Conservation (phyloP, 768 basidiomycete genomes). For the Lactarius psammicola region DNA sequence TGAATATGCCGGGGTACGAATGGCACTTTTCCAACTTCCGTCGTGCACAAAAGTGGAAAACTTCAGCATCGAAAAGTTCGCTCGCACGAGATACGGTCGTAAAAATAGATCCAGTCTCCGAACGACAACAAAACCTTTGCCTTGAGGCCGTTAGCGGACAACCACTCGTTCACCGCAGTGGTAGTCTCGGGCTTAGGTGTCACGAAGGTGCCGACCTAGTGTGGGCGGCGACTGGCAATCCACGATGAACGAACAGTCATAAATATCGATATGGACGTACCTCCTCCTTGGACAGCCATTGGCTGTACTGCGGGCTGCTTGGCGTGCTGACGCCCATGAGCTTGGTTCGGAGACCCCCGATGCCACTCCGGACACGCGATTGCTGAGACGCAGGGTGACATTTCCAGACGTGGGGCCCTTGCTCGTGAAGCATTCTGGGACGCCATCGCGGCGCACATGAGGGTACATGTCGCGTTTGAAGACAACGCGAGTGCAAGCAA, state of each 20-base stretch:
- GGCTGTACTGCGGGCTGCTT: slow-evolving; percentile 10
- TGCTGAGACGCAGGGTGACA: slow-evolving; percentile 10
- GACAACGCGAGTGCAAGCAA: neutral
- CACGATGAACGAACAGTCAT: too few relatives aligned
- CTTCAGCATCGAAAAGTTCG: slow-evolving; percentile 25
- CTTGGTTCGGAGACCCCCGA: slow-evolving; percentile 8
- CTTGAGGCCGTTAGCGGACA: slow-evolving; percentile 21
- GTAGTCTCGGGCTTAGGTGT: too few relatives aligned
- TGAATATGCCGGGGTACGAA: slow-evolving; percentile 30
- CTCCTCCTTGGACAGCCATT: slow-evolving; percentile 12
- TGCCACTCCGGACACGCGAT: neutral
- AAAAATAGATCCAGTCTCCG: slow-evolving; percentile 28
- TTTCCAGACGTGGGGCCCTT: too few relatives aligned
- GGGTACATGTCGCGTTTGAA: slow-evolving; percentile 1
- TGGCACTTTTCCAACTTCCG: slow-evolving; percentile 16
- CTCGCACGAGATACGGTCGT: slow-evolving; percentile 28
- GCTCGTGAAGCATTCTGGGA: slow-evolving; percentile 5
- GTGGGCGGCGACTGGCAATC: too few relatives aligned
- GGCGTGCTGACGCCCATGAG: slow-evolving; percentile 6
- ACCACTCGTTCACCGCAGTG: slow-evolving; percentile 24
- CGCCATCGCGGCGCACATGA: neutral
- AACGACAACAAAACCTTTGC: slow-evolving; percentile 21
- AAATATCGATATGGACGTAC: too few relatives aligned
- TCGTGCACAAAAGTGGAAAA: slow-evolving; percentile 26
- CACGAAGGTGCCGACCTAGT: too few relatives aligned